A percentile compares a stretch with the other conserved stretches of the same genome.
phyloP scores from a whole-genome alignment of 2,329 filamentous ascomycete genomes.

The Talaromyces amestolkiae region DNA sequence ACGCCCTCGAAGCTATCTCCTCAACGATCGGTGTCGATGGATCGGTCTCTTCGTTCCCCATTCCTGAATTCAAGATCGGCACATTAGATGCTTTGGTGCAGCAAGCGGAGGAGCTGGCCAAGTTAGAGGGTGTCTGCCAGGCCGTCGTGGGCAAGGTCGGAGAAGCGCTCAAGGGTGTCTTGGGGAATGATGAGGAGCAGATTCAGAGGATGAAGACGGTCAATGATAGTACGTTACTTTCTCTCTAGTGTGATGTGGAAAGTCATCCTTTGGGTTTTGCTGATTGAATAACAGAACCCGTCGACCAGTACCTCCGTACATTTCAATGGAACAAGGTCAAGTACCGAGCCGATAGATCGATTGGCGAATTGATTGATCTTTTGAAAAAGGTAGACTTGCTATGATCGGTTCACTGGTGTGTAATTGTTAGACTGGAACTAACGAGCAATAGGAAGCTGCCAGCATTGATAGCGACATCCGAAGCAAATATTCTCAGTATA shows the following conservation, averaged over 20 bases:
- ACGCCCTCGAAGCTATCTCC: slow-evolving; percentile 74
- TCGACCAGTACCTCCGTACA: slow-evolving; percentile 82
- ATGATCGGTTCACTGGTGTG: not conserved
- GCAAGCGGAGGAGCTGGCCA: slow-evolving; percentile 90
- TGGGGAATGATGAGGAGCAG: slow-evolving; percentile 81
- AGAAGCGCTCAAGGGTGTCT: slow-evolving; percentile 76
- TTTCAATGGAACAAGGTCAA: slow-evolving; percentile 98
- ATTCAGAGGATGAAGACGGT: slow-evolving; percentile 85
- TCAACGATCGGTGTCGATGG: slow-evolving; percentile 72
- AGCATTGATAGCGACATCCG: slow-evolving; percentile 97
- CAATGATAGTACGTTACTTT: slow-evolving; percentile 71
- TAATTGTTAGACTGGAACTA: not conserved
- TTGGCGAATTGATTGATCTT: slow-evolving; percentile 80
- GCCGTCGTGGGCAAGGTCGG: slow-evolving; percentile 82
- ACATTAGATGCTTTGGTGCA: slow-evolving; percentile 92
- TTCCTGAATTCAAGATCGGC: slow-evolving; percentile 96
- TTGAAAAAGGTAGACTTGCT: slow-evolving; percentile 69
- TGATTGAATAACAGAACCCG: slow-evolving; percentile 65
- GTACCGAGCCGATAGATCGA: slow-evolving; percentile 87
- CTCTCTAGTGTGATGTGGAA: not conserved
- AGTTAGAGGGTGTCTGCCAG: slow-evolving; percentile 78
- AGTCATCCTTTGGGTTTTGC: not conserved
- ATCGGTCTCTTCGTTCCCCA: slow-evolving; percentile 70
- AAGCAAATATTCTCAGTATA: slow-evolving; percentile 91
- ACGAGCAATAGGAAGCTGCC: slow-evolving; percentile 67